Evolutionary conservation across 202 grass and related monocot species (phyloP).

Genomic region (Dendrocalamus latiflorus): DNA sequence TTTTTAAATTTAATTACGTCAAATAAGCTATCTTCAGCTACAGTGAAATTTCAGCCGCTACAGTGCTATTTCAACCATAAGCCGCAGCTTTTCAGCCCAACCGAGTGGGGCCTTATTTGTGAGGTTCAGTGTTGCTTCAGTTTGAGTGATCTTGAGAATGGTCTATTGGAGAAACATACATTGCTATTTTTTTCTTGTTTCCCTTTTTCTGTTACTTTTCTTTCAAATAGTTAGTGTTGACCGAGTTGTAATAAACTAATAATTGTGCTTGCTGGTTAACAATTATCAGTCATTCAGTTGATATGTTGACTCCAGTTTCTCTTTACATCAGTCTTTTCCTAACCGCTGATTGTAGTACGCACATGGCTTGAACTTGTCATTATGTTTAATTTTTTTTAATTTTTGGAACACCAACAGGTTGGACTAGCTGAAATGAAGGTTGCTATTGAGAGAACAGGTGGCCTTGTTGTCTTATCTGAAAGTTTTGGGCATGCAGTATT

Average conservation of each 20-base stretch:
- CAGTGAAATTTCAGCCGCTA: too few species aligned
- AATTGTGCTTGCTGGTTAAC: background rate
- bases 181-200: background rate
- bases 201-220: background rate
- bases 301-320: background rate
- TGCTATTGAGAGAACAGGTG: conserved; percentile 94
- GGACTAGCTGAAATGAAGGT: conserved; percentile 98
- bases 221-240: background rate
- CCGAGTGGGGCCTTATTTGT: too few species aligned
- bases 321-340: background rate
- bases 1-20: too few species aligned
- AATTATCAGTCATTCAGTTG: background rate
- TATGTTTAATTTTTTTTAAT: background rate
- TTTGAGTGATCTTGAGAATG: background rate
- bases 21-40: too few species aligned
- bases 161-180: background rate
- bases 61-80: too few species aligned
- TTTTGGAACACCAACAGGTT: conserved; percentile 52
- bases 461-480: conserved; percentile 95
- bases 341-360: background rate
- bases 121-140: background rate
- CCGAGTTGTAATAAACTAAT: background rate
- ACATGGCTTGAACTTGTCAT: background rate
- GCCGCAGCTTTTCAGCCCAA: too few species aligned
- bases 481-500: conserved; percentile 98